Evolutionary conservation across 305 asterid genomes (phyloP).

Genomic region (Rubia tinctorum): DNA sequence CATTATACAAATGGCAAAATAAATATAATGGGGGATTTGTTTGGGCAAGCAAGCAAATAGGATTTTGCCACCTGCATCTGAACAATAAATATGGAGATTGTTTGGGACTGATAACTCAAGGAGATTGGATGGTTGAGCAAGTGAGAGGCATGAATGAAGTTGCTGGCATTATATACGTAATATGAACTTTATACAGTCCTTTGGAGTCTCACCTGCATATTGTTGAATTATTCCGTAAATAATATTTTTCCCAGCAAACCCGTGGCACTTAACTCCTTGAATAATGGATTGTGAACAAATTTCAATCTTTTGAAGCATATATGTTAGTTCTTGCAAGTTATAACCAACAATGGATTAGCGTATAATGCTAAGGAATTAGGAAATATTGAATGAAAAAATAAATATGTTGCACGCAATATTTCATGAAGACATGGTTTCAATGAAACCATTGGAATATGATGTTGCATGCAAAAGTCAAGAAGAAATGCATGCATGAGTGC

Average conservation of each 20-base stretch:
- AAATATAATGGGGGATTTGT: conserved; percentile 63
- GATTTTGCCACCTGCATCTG: conserved; percentile 75
- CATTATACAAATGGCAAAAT: conserved; percentile 57
- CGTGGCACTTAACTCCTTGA: conserved; percentile 53
- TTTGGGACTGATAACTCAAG: conserved; percentile 77
- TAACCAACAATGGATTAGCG: too few relatives aligned
- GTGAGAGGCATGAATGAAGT: conserved; percentile 81
- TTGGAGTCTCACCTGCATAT: conserved; percentile 82
- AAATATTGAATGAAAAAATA: too few relatives aligned
- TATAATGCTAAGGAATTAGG: too few relatives aligned
- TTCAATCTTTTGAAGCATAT: too few relatives aligned
- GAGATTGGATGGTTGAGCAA: conserved; percentile 94
- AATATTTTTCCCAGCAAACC: conserved; percentile 34
- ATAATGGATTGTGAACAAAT: conserved; percentile 36
- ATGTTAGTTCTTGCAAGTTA: too few relatives aligned
- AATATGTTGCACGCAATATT: too few relatives aligned
- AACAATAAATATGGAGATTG: conserved; percentile 62
- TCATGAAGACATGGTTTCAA: too few relatives aligned
- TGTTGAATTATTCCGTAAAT: conserved; percentile 45
- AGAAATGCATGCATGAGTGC: too few relatives aligned
- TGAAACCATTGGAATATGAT: too few relatives aligned
- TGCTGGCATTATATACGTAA: conserved; percentile 62
- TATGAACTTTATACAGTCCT: conserved; percentile 73
- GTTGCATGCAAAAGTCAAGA: too few relatives aligned
- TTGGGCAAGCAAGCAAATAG: conserved; percentile 92